Base-by-base conservation (phyloP, 345 rosid genomes). In the Moringa oleifera region DNA sequence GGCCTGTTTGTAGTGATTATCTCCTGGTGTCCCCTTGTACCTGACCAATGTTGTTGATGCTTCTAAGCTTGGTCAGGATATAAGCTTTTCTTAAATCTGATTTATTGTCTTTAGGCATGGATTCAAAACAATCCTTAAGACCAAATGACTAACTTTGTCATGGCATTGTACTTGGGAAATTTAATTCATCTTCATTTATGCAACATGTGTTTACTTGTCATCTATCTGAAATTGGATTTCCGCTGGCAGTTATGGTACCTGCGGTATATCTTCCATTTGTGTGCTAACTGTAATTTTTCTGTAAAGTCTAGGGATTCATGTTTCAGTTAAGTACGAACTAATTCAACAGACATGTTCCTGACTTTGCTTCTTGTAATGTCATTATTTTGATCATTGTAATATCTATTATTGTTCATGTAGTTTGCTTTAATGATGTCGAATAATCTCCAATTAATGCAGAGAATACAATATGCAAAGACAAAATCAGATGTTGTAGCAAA, bases 401-500 rank as follows among this genome's bases (percentile, higher is more conserved):
- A 19, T 56, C n/a, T 23, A 24, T 7, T 18, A 56, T 18, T 2
- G 19, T 0, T 56, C 1, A 18, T 6, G 15, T 41, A 15, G 47
- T 41, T 41, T 41, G 6, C 47, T 41, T 41, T 41, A 17, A 20
- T 55, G 41, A 16, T 65, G 58, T 51, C 17, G 53, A 20, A 58
- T 0, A 4, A 20, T 66, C 8, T 73, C 22, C 60, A n/a, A 46
- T 54, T 51, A 17, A 36, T 54, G 58, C 80, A 94, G 99, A 91
- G 96, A 77, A 87, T 95, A 76, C 95, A 87, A 67, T 91, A 71
- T 77, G 97, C 97, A 22, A 91, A 91, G 78, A 79, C 96, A 5
- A 95, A 95, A 70, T 91, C 97, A 50, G 99, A 95, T 78, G 72
- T 91, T 61, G 65, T 95, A 64, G 86, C 99, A 51, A 95, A 89